Evolutionary conservation across 164 flowering plant genomes (phyloP).

Genomic region (Magnolia sinica): DNA sequence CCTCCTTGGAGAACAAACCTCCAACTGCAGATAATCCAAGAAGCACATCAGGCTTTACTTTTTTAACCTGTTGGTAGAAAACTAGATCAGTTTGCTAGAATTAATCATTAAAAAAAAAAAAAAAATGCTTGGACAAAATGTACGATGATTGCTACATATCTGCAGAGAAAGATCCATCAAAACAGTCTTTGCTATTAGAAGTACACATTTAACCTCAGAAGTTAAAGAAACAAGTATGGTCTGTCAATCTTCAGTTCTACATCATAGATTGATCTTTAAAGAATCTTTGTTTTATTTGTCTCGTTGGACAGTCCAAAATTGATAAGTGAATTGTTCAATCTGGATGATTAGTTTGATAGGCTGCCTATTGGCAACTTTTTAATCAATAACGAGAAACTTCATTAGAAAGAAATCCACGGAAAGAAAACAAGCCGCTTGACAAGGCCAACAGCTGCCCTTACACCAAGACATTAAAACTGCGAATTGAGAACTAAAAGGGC

Average conservation of each 20-base stretch:
- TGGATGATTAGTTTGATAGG: background rate
- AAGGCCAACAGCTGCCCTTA: too few relatives aligned
- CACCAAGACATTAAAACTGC: too few relatives aligned
- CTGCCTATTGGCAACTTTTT: background rate
- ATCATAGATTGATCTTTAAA: too few relatives aligned
- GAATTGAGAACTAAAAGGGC: too few relatives aligned
- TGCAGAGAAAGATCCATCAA: too few relatives aligned
- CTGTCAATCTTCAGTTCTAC: background rate
- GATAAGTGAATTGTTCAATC: background rate
- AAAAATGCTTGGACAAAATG: too few relatives aligned
- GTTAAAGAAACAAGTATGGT: background rate
- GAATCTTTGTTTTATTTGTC: background rate
- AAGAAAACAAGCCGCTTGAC: background rate
- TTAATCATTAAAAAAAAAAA: too few relatives aligned
- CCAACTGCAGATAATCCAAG: conserved; percentile 98
- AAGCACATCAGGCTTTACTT: conserved; percentile 96
- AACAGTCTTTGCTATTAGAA: background rate
- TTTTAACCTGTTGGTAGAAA: conserved; percentile 49
- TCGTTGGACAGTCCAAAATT: background rate
- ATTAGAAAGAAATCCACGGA: background rate
- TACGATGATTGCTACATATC: too few relatives aligned
- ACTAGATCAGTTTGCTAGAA: background rate
- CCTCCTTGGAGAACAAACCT: conserved; percentile 91
- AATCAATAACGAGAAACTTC: too few relatives aligned
- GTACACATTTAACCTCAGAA: background rate